These are phyloP conservation scores for Aegilops longissima DNA, from an alignment of 176 grass and related monocot species.

Conservation along the genomic window DNA sequence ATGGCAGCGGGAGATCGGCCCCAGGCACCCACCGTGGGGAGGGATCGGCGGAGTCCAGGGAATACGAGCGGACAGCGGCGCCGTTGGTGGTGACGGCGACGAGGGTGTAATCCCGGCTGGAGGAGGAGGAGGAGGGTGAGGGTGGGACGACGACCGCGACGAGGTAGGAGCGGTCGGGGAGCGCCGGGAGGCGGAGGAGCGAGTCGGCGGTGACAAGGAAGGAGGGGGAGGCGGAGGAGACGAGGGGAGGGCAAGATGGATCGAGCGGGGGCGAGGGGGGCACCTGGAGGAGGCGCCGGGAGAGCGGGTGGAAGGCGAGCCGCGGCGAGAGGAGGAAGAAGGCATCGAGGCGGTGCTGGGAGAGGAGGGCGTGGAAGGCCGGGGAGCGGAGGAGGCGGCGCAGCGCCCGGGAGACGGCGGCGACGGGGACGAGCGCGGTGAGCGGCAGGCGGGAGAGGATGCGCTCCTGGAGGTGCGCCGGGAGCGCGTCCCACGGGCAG, in stretches of 20 bases:
- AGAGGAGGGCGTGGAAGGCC: conserved; percentile 45
- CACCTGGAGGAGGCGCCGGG: background rate
- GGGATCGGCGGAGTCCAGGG: conserved; percentile 30
- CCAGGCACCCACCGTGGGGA: conserved; percentile 28
- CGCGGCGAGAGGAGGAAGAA: conserved; percentile 28
- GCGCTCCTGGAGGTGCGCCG: conserved; percentile 33
- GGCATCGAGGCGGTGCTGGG: conserved; percentile 41
- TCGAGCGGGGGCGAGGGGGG: background rate
- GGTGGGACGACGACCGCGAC: conserved; percentile 23
- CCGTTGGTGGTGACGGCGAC: conserved; percentile 28
- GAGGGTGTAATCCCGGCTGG: conserved; percentile 22
- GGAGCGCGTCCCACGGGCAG: conserved; percentile 45
- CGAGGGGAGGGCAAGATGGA: conserved; percentile 19
- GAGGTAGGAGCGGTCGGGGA: conserved; percentile 26
- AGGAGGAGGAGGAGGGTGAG: background rate
- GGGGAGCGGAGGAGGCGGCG: conserved; percentile 39
- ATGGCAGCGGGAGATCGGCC: conserved; percentile 21
- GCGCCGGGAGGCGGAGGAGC: conserved; percentile 14
- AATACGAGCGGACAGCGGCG: background rate
- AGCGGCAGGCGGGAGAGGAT: conserved; percentile 56
- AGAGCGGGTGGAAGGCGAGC: conserved; percentile 39
- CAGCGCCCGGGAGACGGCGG: conserved; percentile 37
- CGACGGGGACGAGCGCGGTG: conserved; percentile 37
- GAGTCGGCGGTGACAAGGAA: background rate
- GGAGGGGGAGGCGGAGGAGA: conserved; percentile 31